Conservation (phyloP, 2,329 filamentous ascomycete genomes). For the Exserohilum rostratum region DNA sequence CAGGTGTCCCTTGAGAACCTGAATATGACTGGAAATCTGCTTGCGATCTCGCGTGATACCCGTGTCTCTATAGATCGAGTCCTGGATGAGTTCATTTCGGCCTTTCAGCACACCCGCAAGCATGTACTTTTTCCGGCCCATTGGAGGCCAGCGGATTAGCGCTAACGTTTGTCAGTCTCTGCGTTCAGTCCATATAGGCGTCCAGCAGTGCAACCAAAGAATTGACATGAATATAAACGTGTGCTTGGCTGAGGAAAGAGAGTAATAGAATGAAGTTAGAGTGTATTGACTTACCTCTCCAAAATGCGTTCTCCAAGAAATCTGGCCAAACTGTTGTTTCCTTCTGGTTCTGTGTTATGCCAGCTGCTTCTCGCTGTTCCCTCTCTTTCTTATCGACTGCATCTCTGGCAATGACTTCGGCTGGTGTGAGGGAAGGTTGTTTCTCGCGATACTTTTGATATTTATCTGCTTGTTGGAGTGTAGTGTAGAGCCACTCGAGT, state of each 20-base stretch:
- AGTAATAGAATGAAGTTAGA: not conserved
- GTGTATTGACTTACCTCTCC: constrained; percentile 48
- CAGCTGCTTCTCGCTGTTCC: constrained; percentile 22
- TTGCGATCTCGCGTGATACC: constrained; percentile 61
- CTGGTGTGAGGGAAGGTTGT: constrained; percentile 38
- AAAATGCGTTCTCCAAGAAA: constrained; percentile 56
- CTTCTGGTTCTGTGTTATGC: constrained; percentile 33
- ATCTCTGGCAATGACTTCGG: constrained; percentile 29
- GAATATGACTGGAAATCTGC: constrained; percentile 68
- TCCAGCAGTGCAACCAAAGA: not conserved
- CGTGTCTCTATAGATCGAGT: constrained; percentile 62
- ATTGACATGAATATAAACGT: not conserved
- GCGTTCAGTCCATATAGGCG: not conserved
- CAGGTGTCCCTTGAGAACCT: constrained; percentile 65
- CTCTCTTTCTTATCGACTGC: constrained; percentile 22
- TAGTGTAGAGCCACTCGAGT: constrained; percentile 35
- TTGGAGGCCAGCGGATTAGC: constrained; percentile 60
- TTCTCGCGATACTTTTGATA: constrained; percentile 56
- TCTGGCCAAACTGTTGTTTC: constrained; percentile 54
- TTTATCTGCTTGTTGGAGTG: constrained; percentile 45
- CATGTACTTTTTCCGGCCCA: constrained; percentile 61
- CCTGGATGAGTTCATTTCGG: constrained; percentile 66
- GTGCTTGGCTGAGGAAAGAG: too few relatives aligned
- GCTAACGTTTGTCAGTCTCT: constrained; percentile 15
- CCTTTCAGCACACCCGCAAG: constrained; percentile 60